These are phyloP conservation scores for Boletus subparvulus DNA, from an alignment of 768 basidiomycete species.

Conservation along the genomic window DNA sequence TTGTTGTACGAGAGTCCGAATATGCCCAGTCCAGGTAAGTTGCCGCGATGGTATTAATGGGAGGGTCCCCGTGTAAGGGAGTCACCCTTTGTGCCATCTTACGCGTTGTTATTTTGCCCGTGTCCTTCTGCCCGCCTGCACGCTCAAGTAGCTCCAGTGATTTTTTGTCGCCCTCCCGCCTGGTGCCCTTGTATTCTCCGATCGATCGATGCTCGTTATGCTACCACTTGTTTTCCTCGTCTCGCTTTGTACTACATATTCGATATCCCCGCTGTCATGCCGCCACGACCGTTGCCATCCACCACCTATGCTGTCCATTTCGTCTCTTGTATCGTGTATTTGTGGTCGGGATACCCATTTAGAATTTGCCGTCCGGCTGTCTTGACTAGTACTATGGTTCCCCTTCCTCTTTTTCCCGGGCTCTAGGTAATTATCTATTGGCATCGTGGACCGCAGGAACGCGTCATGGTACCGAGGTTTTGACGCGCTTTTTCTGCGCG, in stretches of 20 bases:
- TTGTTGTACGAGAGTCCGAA: conserved; percentile 78
- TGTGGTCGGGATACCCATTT: background rate
- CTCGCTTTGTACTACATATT: conserved; percentile 13
- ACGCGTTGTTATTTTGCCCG: background rate
- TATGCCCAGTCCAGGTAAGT: conserved; percentile 53
- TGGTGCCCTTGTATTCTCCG: background rate
- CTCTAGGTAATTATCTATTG: background rate
- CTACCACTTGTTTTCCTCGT: background rate
- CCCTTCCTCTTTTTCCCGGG: background rate
- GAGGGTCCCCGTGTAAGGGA: background rate
- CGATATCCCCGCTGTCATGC: background rate
- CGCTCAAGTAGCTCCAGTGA: background rate
- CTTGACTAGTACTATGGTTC: conserved; percentile 1
- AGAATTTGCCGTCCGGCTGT: conserved; percentile 1
- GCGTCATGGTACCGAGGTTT: background rate
- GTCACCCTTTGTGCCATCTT: background rate
- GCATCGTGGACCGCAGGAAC: background rate
- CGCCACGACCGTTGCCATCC: background rate
- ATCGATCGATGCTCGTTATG: conserved; percentile 1
- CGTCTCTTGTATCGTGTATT: conserved; percentile 1
- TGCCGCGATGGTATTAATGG: conserved; percentile 50
- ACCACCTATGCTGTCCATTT: conserved; percentile 1
- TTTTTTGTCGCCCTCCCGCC: background rate
- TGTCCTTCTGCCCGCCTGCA: background rate
- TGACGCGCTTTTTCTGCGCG: too few species aligned